phyloP scores from a whole-genome alignment of 176 grass and related monocot species.

The Hyparrhenia diplandra region DNA sequence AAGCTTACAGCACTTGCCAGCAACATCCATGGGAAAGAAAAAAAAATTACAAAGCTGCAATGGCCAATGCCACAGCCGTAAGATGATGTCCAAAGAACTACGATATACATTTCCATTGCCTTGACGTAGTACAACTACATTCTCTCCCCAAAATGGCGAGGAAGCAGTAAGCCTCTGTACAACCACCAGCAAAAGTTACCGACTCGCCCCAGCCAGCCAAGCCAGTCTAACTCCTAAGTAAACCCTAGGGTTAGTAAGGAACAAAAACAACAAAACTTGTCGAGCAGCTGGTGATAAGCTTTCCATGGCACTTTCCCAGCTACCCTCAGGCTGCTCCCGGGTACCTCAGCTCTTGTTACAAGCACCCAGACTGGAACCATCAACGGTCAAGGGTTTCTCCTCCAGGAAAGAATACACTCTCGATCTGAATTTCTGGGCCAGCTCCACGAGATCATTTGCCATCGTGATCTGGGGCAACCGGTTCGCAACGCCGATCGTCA shows the following conservation, averaged over 20 bases:
- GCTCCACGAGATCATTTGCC: constrained; percentile 53
- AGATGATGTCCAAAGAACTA: background rate
- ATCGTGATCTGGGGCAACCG: constrained; percentile 49
- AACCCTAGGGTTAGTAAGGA: background rate
- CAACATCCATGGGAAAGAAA: too few species aligned
- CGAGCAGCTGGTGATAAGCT: background rate
- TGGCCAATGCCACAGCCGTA: background rate
- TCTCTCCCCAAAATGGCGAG: constrained; percentile 48
- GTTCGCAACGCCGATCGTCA: constrained; percentile 65
- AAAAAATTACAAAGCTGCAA: background rate
- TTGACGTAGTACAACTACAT: background rate
- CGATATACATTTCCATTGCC: constrained; percentile 11
- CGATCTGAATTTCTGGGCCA: constrained; percentile 56
- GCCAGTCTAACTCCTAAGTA: background rate
- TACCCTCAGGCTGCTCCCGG: constrained; percentile 21
- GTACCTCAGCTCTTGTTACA: constrained; percentile 27
- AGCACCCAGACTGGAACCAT: background rate
- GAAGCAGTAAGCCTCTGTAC: constrained; percentile 18
- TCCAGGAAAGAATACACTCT: constrained; percentile 61
- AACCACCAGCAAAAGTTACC: constrained; percentile 33
- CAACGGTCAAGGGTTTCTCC: constrained; percentile 35
- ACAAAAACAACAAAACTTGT: background rate
- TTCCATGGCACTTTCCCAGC: background rate
- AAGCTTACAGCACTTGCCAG: background rate
- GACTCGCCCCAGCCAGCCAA: constrained; percentile 36